phyloP scores from a whole-genome alignment of 257 asterid species.

The Vinca minor region DNA sequence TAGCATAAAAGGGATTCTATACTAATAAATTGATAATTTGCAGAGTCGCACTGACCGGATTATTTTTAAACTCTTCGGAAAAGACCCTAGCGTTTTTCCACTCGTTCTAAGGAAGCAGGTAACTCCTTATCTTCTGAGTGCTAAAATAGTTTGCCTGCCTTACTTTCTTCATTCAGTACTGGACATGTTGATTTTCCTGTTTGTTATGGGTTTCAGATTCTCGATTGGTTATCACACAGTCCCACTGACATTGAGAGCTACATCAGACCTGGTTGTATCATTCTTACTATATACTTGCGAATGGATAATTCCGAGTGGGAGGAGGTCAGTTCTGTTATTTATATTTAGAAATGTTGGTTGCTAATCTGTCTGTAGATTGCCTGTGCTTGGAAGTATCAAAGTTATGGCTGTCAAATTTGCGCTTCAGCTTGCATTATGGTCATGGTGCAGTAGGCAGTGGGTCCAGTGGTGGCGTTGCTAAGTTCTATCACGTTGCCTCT shows the following conservation, averaged over 20 bases:
- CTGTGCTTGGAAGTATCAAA: neutral
- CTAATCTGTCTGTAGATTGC: neutral
- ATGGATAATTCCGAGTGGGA: constrained; percentile 79
- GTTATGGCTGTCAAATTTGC: neutral
- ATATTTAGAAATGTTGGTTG: constrained; percentile 1
- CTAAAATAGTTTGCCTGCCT: constrained; percentile 4
- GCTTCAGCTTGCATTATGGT: constrained; percentile 6
- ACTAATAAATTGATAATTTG: constrained; percentile 18
- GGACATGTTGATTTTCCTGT: neutral
- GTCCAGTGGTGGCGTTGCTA: no score
- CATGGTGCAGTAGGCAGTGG: no score
- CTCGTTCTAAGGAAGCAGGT: constrained; percentile 73
- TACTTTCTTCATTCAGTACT: neutral
- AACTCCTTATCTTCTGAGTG: constrained; percentile 14
- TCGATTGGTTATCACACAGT: constrained; percentile 84
- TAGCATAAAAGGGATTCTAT: neutral
- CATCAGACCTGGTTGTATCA: constrained; percentile 88
- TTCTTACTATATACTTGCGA: constrained; percentile 64
- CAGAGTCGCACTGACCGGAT: constrained; percentile 84
- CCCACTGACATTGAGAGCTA: constrained; percentile 94
- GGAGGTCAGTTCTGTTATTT: constrained; percentile 38
- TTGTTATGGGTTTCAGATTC: constrained; percentile 58
- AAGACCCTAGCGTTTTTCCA: constrained; percentile 74
- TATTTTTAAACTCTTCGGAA: constrained; percentile 79
- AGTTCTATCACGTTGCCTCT: neutral